A percentile compares a stretch with the other conserved stretches of the same genome.
Conservation (phyloP, 352 stramenopile genomes). For the Paralagenidium karlingii region DNA sequence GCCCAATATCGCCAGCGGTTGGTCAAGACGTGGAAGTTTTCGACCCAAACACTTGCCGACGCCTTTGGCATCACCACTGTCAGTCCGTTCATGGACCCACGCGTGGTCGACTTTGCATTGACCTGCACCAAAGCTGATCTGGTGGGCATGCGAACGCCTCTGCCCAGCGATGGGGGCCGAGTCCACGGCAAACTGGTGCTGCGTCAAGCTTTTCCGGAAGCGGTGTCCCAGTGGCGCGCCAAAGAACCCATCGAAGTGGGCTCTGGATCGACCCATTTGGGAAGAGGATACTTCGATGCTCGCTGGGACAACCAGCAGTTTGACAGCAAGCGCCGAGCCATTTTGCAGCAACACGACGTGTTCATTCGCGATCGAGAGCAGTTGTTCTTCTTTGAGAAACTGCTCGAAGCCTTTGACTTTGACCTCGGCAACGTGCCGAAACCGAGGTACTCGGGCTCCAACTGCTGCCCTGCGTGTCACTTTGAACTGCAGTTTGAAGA, state of each 20-base stretch:
- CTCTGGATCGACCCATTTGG: slow-evolving; percentile 51
- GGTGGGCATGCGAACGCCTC: slow-evolving; percentile 47
- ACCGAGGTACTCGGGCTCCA: no score
- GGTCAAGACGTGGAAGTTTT: slow-evolving; percentile 72
- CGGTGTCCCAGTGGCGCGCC: slow-evolving; percentile 66
- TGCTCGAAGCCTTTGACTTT: slow-evolving; percentile 29
- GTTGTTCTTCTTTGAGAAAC: slow-evolving; percentile 48
- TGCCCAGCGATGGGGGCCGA: slow-evolving; percentile 33
- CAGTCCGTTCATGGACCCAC: slow-evolving; percentile 62
- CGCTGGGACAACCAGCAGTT: slow-evolving; percentile 27
- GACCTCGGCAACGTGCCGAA: slow-evolving; percentile 32
- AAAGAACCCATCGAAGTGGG: slow-evolving; percentile 86
- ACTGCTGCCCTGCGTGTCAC: slow-evolving; percentile 25
- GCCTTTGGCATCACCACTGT: slow-evolving; percentile 55
- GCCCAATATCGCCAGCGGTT: slow-evolving; percentile 63
- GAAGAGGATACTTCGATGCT: slow-evolving; percentile 48
- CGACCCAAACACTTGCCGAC: slow-evolving; percentile 40
- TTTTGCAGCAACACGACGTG: slow-evolving; percentile 24
- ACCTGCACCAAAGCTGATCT: slow-evolving; percentile 35
- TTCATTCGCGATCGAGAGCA: slow-evolving; percentile 57
- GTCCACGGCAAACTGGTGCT: slow-evolving; percentile 72
- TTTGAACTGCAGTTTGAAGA: slow-evolving; percentile 27
- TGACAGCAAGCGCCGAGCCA: slow-evolving; percentile 10
- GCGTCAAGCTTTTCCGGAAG: slow-evolving; percentile 74
- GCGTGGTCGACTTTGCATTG: slow-evolving; percentile 58